These are phyloP conservation scores for Hymenoscyphus scutula DNA, from an alignment of 2,329 filamentous ascomycete genomes.

Conservation along the genomic window DNA sequence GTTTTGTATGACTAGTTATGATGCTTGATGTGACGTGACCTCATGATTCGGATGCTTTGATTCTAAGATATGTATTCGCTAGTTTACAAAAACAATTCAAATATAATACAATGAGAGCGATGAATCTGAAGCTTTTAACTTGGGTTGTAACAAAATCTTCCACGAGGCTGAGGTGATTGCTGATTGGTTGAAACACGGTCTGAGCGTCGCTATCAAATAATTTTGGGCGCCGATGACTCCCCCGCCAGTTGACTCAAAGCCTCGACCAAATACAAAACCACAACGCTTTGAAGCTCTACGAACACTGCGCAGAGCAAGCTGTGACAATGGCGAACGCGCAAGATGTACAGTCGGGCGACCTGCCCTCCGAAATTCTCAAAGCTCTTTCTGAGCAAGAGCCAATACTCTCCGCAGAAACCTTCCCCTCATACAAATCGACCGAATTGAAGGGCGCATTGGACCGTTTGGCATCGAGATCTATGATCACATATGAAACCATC, in stretches of 20 bases:
- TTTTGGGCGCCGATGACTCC: neutral
- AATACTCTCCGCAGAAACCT: slow-evolving; percentile 66
- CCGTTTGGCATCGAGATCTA: slow-evolving; percentile 76
- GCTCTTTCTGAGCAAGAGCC: slow-evolving; percentile 62
- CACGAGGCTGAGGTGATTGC: neutral
- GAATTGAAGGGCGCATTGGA: slow-evolving; percentile 86
- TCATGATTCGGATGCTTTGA: neutral
- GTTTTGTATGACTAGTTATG: neutral
- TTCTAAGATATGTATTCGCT: neutral
- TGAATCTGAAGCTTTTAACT: no score
- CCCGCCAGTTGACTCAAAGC: slow-evolving; percentile 9
- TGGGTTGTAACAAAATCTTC: neutral
- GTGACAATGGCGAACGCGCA: slow-evolving; percentile 44
- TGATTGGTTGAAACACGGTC: neutral
- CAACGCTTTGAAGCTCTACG: slow-evolving; percentile 8
- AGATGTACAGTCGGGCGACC: slow-evolving; percentile 47
- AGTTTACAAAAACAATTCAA: neutral
- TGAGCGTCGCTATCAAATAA: neutral
- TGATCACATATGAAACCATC: slow-evolving; percentile 82
- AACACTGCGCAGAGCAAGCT: slow-evolving; percentile 17
- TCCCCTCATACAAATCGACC: slow-evolving; percentile 63
- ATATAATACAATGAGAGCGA: no score
- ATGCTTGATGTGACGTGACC: neutral
- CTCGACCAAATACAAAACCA: neutral
- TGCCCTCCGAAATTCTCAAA: slow-evolving; percentile 63